A percentile compares a stretch with the other conserved stretches of the same genome.
Conservation (phyloP, 495 filamentous ascomycete species). For the Annulohypoxylon maeteangense region DNA sequence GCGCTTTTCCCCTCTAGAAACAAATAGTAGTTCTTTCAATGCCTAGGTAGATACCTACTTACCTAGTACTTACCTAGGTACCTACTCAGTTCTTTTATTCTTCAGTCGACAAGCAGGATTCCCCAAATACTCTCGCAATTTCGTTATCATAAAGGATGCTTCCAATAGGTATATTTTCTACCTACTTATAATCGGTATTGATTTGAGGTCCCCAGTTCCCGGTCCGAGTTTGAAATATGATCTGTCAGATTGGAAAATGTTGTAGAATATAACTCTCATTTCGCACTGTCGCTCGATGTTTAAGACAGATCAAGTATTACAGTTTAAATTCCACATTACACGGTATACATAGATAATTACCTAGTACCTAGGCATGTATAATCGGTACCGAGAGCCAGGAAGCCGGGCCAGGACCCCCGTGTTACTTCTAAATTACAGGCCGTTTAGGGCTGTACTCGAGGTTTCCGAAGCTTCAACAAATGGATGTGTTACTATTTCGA, state of each 20-base stretch:
- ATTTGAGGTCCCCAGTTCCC: no score
- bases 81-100: no score
- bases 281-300: slow-evolving; percentile 1
- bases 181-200: no score
- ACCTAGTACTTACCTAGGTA: no score
- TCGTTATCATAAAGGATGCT: no score
- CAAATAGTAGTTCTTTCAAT: neutral
- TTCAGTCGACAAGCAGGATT: no score
- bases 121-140: no score
- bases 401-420: neutral
- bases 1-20: neutral
- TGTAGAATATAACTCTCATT: neutral
- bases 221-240: neutral
- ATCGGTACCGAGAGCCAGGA: slow-evolving; percentile 3
- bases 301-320: neutral
- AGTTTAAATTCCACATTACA: neutral
- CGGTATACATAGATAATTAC: slow-evolving; percentile 4
- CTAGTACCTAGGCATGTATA: neutral
- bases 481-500: no score
- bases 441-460: no score
- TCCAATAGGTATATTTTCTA: no score
- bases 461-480: no score
- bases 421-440: no score
- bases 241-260: neutral
- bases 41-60: neutral